A percentile compares a stretch with the other conserved stretches of the same genome.
phyloP scores from a whole-genome alignment of 306 rosid species.

The Clitoria ternatea region DNA sequence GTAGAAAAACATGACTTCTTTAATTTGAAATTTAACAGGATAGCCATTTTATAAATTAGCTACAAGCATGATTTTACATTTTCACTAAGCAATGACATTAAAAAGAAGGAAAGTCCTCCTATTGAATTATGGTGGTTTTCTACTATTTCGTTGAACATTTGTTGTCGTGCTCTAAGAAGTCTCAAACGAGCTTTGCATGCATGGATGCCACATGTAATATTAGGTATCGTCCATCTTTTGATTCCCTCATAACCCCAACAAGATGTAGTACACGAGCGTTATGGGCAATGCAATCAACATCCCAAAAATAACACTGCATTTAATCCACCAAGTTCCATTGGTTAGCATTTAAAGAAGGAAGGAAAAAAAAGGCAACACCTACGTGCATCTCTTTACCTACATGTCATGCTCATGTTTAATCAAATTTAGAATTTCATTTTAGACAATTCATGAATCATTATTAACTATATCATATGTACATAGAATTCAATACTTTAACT shows the following conservation, averaged over 20 bases:
- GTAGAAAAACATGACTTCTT: too few relatives aligned
- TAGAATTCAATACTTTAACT: too few relatives aligned
- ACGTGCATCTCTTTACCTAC: too few relatives aligned
- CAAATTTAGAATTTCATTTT: too few relatives aligned
- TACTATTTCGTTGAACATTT: conserved; percentile 10
- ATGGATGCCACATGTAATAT: conserved; percentile 25
- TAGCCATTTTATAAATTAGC: conserved; percentile 36
- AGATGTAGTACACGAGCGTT: conserved; percentile 83
- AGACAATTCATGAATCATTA: too few relatives aligned
- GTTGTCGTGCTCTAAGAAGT: background rate
- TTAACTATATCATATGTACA: too few relatives aligned
- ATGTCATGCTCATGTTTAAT: too few relatives aligned
- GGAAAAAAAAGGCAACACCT: too few relatives aligned
- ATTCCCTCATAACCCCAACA: conserved; percentile 64
- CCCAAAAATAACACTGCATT: conserved; percentile 91
- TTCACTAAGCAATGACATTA: conserved; percentile 34
- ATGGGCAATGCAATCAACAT: conserved; percentile 91
- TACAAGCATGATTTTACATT: conserved; percentile 55
- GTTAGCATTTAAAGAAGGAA: background rate
- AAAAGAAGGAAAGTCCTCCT: background rate
- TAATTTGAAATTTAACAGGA: conserved; percentile 14
- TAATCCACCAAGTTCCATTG: background rate
- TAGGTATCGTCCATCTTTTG: conserved; percentile 15
- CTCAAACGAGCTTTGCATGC: conserved; percentile 28
- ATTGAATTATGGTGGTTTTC: conserved; percentile 22